A percentile compares a stretch with the other conserved stretches of the same genome.
Evolutionary conservation across 441 rosid species (phyloP).

Genomic region (Jatropha podagrica): DNA sequence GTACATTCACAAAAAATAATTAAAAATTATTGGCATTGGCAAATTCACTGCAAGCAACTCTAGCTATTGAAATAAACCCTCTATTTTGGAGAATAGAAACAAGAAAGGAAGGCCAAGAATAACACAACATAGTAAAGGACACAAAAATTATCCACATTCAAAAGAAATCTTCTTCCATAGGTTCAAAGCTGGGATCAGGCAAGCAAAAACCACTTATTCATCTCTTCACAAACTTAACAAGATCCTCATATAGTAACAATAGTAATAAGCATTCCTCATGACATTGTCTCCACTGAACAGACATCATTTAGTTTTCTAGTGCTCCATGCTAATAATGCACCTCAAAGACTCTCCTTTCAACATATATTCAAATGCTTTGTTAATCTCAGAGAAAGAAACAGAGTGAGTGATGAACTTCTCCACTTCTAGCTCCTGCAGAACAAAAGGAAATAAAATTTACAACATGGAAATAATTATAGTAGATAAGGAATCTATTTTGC

Average conservation of each 20-base stretch:
- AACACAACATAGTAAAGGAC: not conserved
- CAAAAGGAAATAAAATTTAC: not conserved
- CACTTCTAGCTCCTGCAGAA: slow-evolving; percentile 63
- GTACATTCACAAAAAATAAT: no score
- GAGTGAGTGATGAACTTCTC: slow-evolving; percentile 74
- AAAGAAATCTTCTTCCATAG: not conserved
- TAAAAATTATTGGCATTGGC: no score
- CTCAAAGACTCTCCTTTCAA: slow-evolving; percentile 59
- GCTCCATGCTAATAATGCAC: slow-evolving; percentile 69
- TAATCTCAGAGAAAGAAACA: slow-evolving; percentile 66
- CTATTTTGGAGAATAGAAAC: no score
- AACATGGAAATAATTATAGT: no score
- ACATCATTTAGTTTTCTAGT: slow-evolving; percentile 11
- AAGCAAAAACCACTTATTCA: not conserved
- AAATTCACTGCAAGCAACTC: not conserved
- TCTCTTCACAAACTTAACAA: slow-evolving; percentile 3
- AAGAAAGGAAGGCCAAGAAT: not conserved
- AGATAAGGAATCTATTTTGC: not conserved
- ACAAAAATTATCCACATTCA: not conserved
- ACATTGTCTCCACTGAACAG: not conserved
- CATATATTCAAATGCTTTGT: slow-evolving; percentile 80
- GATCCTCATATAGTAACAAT: not conserved
- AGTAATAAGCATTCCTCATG: not conserved
- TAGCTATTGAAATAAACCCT: not conserved
- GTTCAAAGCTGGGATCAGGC: not conserved